Evolutionary conservation across 306 rosid species (phyloP).

Genomic region (Citrullus mucosospermus): DNA sequence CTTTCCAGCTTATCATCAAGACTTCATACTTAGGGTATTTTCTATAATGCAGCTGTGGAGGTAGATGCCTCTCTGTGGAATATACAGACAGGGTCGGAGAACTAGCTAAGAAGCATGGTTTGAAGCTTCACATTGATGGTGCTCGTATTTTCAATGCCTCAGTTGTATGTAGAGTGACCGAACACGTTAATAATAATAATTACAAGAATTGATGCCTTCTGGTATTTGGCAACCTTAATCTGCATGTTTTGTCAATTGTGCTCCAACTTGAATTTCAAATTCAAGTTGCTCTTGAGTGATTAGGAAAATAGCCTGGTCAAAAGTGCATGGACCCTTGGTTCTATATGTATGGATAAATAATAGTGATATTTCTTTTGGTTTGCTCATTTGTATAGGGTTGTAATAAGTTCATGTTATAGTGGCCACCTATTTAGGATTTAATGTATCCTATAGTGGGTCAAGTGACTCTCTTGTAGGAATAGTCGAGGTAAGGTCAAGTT

Average conservation of each 20-base stretch:
- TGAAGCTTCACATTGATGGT: conserved; percentile 92
- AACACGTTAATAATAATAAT: background rate
- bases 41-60: conserved; percentile 62
- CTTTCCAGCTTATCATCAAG: background rate
- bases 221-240: background rate
- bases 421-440: too few relatives aligned
- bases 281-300: background rate
- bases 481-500: too few relatives aligned
- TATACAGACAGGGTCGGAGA: conserved; percentile 81
- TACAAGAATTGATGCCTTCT: background rate
- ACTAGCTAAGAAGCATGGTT: conserved; percentile 70
- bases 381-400: background rate
- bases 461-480: too few relatives aligned
- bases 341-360: background rate
- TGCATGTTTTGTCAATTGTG: background rate
- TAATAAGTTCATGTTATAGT: too few relatives aligned
- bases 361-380: background rate
- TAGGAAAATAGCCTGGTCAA: background rate
- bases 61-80: conserved; percentile 70
- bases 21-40: background rate
- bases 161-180: conserved; percentile 36
- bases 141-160: conserved; percentile 91
- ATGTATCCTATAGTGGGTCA: too few relatives aligned
- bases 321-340: background rate
- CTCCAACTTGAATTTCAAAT: background rate